Conservation (phyloP, 768 basidiomycete genomes). For the Amanita rimosa region DNA sequence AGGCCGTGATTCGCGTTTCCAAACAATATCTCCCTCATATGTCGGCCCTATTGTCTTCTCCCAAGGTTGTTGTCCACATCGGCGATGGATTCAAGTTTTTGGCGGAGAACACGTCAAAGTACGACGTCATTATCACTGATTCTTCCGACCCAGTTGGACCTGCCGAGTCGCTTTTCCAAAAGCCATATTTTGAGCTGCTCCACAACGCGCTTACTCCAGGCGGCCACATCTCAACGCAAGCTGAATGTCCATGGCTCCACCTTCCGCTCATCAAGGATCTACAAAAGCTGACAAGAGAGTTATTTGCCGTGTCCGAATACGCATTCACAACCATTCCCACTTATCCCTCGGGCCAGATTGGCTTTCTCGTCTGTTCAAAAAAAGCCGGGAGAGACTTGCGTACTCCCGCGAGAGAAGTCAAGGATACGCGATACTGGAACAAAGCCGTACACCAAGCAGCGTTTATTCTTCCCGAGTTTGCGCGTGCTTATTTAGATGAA, state of each 20-base stretch:
- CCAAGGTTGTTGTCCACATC: slow-evolving; percentile 74
- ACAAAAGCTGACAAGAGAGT: slow-evolving; percentile 47
- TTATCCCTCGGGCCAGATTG: slow-evolving; percentile 97
- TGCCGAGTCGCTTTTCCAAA: slow-evolving; percentile 88
- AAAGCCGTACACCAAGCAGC: slow-evolving; percentile 67
- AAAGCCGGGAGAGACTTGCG: slow-evolving; percentile 57
- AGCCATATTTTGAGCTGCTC: slow-evolving; percentile 93
- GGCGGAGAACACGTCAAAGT: slow-evolving; percentile 71
- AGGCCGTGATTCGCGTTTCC: slow-evolving; percentile 93
- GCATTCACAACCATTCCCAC: slow-evolving; percentile 96
- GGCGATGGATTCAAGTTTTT: slow-evolving; percentile 98
- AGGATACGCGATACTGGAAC: slow-evolving; percentile 78
- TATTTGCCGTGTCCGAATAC: slow-evolving; percentile 82
- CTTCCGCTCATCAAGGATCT: slow-evolving; percentile 76
- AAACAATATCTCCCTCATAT: slow-evolving; percentile 92
- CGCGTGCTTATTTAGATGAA: slow-evolving; percentile 61
- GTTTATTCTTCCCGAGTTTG: slow-evolving; percentile 93
- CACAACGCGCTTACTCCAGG: slow-evolving; percentile 83
- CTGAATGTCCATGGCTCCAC: slow-evolving; percentile 93
- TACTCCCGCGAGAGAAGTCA: slow-evolving; percentile 62
- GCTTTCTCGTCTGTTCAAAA: slow-evolving; percentile 85
- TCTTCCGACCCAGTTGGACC: slow-evolving; percentile 98
- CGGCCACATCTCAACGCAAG: slow-evolving; percentile 92
- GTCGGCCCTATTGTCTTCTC: slow-evolving; percentile 70
- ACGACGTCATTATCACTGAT: slow-evolving; percentile 98